Conservation (phyloP, 345 rosid genomes). For the Eucalyptus regnans region DNA sequence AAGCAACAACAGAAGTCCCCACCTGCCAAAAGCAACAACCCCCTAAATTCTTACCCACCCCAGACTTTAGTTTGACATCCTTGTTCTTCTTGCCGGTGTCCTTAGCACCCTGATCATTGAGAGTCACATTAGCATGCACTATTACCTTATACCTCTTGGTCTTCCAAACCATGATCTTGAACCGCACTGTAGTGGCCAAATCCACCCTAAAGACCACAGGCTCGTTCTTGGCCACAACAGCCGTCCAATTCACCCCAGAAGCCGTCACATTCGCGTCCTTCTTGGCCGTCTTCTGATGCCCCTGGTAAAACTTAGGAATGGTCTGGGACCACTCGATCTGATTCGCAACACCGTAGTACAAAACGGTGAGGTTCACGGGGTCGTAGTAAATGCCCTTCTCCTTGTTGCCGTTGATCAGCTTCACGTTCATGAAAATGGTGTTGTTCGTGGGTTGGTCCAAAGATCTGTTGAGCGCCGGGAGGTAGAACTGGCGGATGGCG, state of each 20-base stretch:
- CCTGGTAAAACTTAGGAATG: slow-evolving; percentile 40
- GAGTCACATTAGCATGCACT: slow-evolving; percentile 38
- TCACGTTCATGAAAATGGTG: slow-evolving; percentile 32
- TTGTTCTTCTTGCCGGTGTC: background rate
- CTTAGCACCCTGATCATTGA: slow-evolving; percentile 23
- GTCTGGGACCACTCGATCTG: background rate
- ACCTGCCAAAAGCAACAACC: background rate
- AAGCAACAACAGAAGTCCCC: background rate
- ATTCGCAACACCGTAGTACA: slow-evolving; percentile 2
- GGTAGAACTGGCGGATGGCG: slow-evolving; percentile 24
- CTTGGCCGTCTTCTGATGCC: slow-evolving; percentile 52
- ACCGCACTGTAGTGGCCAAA: slow-evolving; percentile 52
- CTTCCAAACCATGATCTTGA: slow-evolving; percentile 46
- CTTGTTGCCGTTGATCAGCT: slow-evolving; percentile 50
- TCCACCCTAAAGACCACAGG: slow-evolving; percentile 42
- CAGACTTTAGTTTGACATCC: slow-evolving; percentile 37
- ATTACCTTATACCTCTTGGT: slow-evolving; percentile 35
- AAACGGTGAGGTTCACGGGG: slow-evolving; percentile 22
- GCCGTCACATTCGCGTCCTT: slow-evolving; percentile 1
- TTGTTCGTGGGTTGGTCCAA: background rate
- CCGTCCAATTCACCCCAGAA: slow-evolving; percentile 1
- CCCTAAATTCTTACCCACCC: background rate
- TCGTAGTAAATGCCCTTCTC: slow-evolving; percentile 70
- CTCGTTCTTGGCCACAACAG: slow-evolving; percentile 19
- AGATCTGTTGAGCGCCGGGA: slow-evolving; percentile 52